phyloP scores from a whole-genome alignment of 306 rosid species.

The Cicer cuneatum region DNA sequence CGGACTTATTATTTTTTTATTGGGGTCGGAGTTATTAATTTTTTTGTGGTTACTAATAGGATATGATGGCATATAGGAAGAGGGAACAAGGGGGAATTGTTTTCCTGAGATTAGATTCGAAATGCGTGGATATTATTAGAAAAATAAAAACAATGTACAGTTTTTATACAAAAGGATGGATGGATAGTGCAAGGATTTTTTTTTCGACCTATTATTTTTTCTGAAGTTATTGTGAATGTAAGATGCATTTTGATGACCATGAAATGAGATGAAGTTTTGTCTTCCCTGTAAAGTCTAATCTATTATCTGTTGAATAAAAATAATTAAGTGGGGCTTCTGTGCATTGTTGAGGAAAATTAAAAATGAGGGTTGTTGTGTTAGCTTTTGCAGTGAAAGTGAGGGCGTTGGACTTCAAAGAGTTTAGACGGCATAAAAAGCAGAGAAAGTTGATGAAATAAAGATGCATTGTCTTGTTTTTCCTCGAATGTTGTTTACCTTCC shows the following conservation, averaged over 20 bases:
- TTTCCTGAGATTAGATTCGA: conserved; percentile 55
- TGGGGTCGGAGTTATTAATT: conserved; percentile 46
- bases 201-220: neutral
- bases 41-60: conserved; percentile 61
- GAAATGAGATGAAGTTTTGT: conserved; percentile 23
- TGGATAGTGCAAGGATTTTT: conserved; percentile 36
- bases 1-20: conserved; percentile 1
- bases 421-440: conserved; percentile 64
- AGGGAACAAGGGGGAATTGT: conserved; percentile 55
- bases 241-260: conserved; percentile 27
- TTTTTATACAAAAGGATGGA: conserved; percentile 49
- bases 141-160: conserved; percentile 73
- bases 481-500: conserved; percentile 44
- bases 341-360: conserved; percentile 25
- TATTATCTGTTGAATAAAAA: conserved; percentile 30
- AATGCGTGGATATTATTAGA: conserved; percentile 52
- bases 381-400: conserved; percentile 57
- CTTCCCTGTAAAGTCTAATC: conserved; percentile 35
- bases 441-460: conserved; percentile 60
- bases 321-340: conserved; percentile 35
- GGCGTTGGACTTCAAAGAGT: conserved; percentile 43
- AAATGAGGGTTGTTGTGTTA: conserved; percentile 44
- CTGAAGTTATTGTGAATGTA: neutral
- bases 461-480: conserved; percentile 56
- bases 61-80: conserved; percentile 58